phyloP scores from a whole-genome alignment of 768 basidiomycete species.

The Piloderma croceum region DNA sequence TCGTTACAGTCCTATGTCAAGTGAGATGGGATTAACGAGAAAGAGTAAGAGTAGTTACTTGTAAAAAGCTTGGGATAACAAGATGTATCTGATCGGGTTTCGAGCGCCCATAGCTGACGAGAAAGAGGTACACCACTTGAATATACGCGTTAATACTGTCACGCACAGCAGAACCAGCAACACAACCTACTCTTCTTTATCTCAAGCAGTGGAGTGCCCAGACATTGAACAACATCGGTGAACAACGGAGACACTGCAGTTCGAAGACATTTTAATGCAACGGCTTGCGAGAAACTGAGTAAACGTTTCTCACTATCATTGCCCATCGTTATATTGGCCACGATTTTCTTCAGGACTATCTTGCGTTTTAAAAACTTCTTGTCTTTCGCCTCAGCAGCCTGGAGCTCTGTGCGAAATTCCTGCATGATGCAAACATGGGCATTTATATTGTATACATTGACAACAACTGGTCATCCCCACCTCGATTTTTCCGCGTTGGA shows the following conservation, averaged over 20 bases:
- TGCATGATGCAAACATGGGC: conserved; percentile 20
- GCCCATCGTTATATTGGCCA: conserved; percentile 99
- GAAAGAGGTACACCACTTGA: conserved; percentile 94
- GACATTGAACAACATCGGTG: conserved; percentile 91
- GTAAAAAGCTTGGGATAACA: conserved; percentile 86
- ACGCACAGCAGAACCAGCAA: neutral
- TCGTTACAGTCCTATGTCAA: conserved; percentile 85
- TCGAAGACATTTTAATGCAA: conserved; percentile 4
- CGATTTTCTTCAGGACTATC: conserved; percentile 93
- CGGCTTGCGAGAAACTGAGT: conserved; percentile 7
- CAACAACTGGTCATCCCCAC: no score
- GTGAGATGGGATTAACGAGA: conserved; percentile 11
- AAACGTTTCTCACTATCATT: conserved; percentile 77
- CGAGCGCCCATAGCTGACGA: conserved; percentile 92
- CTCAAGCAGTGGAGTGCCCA: conserved; percentile 91
- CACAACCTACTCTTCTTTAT: conserved; percentile 91
- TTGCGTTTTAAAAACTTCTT: conserved; percentile 94
- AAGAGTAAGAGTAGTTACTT: conserved; percentile 45
- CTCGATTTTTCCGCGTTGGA: conserved; percentile 88
- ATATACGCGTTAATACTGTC: conserved; percentile 1
- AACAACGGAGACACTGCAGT: conserved; percentile 80
- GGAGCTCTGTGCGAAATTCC: conserved; percentile 89
- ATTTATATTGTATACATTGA: conserved; percentile 9
- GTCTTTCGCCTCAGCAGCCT: conserved; percentile 90
- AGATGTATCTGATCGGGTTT: conserved; percentile 91